phyloP scores from a whole-genome alignment of 2,329 filamentous ascomycete species.

The Cladosporium sp. region DNA sequence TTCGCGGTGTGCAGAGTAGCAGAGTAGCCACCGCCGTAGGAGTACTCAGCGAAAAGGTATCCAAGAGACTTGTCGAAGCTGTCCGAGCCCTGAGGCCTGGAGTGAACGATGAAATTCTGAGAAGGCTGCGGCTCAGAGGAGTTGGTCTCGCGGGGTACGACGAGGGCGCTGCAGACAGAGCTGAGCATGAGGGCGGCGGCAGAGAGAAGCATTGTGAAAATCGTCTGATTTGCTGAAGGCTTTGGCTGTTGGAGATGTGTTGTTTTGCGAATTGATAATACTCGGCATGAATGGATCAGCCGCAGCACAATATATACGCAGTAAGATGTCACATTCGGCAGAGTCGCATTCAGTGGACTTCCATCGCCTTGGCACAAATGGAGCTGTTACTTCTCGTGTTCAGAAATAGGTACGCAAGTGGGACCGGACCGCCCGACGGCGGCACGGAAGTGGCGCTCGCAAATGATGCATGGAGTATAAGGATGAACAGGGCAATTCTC shows the following conservation, averaged over 20 bases:
- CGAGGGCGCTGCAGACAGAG: constrained; percentile 7
- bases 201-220: constrained; percentile 3
- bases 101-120: constrained; percentile 13
- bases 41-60: constrained; percentile 14
- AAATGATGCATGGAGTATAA: no score
- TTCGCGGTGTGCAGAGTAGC: constrained; percentile 11
- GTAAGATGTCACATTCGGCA: background rate
- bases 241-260: background rate
- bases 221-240: background rate
- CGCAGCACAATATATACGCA: background rate
- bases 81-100: constrained; percentile 7
- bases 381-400: background rate
- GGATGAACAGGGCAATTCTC: no score
- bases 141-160: constrained; percentile 5
- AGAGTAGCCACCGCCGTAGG: constrained; percentile 13
- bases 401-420: background rate
- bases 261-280: background rate
- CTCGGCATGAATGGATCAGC: background rate
- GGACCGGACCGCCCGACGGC: background rate
- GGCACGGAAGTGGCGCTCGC: background rate
- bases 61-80: constrained; percentile 13
- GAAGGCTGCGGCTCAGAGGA: background rate
- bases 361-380: background rate
- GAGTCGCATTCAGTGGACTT: background rate
- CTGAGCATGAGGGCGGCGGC: constrained; percentile 11